Percentiles rank a stretch among this genome's conserved stretches.
Conservation (phyloP, 371 early-diverging fungal species). For the Parasitella parasitica region DNA sequence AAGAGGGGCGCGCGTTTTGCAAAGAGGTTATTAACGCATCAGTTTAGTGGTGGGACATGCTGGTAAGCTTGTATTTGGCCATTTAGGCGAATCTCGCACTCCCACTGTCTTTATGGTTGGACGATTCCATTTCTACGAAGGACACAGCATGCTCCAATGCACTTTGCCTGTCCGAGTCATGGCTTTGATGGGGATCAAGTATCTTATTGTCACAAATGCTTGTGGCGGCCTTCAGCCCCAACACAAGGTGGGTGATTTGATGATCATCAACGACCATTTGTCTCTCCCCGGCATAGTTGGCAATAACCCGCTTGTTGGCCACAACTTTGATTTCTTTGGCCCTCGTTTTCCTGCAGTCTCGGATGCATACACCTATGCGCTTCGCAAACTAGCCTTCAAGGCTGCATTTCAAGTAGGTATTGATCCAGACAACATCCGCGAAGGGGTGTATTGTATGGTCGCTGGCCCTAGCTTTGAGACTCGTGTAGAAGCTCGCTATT, state of each 20-base stretch:
- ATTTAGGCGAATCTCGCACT: slow-evolving; percentile 65
- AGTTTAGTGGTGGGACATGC: slow-evolving; percentile 82
- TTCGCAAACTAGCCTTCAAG: slow-evolving; percentile 69
- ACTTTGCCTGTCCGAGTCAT: slow-evolving; percentile 91
- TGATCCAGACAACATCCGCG: slow-evolving; percentile 55
- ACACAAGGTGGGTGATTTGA: slow-evolving; percentile 86
- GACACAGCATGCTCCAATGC: slow-evolving; percentile 73
- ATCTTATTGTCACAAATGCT: slow-evolving; percentile 90
- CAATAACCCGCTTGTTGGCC: slow-evolving; percentile 81
- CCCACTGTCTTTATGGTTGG: slow-evolving; percentile 86
- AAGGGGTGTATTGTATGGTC: slow-evolving; percentile 89
- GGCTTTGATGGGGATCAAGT: slow-evolving; percentile 77
- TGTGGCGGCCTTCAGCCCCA: slow-evolving; percentile 83
- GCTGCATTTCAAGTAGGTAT: slow-evolving; percentile 61
- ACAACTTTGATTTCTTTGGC: slow-evolving; percentile 83
- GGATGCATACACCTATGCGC: slow-evolving; percentile 85
- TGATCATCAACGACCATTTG: slow-evolving; percentile 88
- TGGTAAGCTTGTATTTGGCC: slow-evolving; percentile 91
- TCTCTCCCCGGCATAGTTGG: slow-evolving; percentile 84
- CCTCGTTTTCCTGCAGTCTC: slow-evolving; percentile 91
- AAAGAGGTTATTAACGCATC: too few relatives aligned
- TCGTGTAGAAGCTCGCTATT: slow-evolving; percentile 83
- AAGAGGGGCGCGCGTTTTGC: too few relatives aligned
- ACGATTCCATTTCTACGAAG: slow-evolving; percentile 89
- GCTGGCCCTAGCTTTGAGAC: slow-evolving; percentile 92